Base-by-base conservation (phyloP, 257 asterid genomes). In the Linderniella brevidens region DNA sequence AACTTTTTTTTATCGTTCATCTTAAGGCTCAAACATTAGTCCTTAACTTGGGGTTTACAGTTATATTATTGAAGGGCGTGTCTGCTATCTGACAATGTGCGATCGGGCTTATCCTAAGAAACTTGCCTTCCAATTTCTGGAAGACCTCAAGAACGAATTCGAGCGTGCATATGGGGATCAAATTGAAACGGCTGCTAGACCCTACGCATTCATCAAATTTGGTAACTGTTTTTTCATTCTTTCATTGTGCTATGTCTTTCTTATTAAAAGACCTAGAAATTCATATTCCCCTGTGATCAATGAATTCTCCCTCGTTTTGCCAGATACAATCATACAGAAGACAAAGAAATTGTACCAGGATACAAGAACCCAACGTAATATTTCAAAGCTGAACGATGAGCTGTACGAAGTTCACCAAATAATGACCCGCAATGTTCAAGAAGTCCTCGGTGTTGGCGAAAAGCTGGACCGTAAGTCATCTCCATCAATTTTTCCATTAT, bases 391-490 rank as follows among this genome's bases (percentile, higher is more conserved):
- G 86, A 87, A 80, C 58, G 97, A 87, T 58, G 97, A 87, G 56
- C 95, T 87, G 15, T 80, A 87, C 76, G 95, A 87, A 76, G 97
- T 83, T 62, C 97, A 87, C 71, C 97, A 87, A 67, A 83, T 87
- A 44, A 87, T 87, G 97, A 87, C 97, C 56, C 95, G 97, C 59
- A 87, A 87, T 70, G 93, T 87, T 43, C 93, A 87, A 58, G 97
- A 87, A 76, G 97, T 87, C 58, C 95, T 87, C 49, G 95, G 97
- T 47, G 93, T 83, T 60, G 97, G 97, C 67, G 97, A 83, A 80
- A 83, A 87, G 65, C 70, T 87, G 80, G 93, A 87, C 58, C 93
- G 97, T 83, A 68, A 83, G 97, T 64, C 56, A 42, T 50, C 11
- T n/a, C 55, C 58, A 13, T 36, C 40, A 16, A 1, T 45, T 13